Evolutionary conservation across 768 basidiomycete species (phyloP), one percentile per base, ranked within the genome.

Genomic region (Boletellus ananas): DNA sequence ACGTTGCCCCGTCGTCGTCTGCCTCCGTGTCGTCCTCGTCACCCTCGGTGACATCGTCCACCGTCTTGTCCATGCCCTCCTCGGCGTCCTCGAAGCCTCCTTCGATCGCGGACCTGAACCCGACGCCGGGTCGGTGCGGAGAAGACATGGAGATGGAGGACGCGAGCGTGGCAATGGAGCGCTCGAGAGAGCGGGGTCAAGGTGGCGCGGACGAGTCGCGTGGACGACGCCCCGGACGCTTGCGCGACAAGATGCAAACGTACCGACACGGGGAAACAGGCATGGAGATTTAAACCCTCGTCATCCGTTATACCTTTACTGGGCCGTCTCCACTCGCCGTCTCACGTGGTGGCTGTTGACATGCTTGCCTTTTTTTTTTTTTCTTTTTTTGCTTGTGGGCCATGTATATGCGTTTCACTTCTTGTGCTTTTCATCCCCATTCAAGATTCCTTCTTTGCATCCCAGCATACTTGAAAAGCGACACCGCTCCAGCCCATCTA

Each of bases 131-230:
- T 21, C 59, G 17, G 5, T 43, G 44, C n/a, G 29, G 36, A 17
- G 53, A 45, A 3, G 60, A 61, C 33, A 17, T 63, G 27, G 60
- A 63, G 7, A 62, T 62, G 60, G 58, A 58, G 8, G 55, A 54
- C 10, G 38, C 16, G 8, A 43, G 36, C 6, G 31, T 45, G 20
- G 34, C 8, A 6, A 45, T 45, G 17, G 51, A 56, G 8, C 43
- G 37, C 40, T 40, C 38, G 35, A 55, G 43, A 43, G 47, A 47
- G 2, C 13, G 37, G 2, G 5, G 29, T 29, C 23, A 25, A 3
- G 23, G 23, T 6, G 23, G 23, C 23, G 29, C n/a, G 2, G 39
- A 29, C 27, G 58, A 57, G 21, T 16, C 36, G 17, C 58, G 60
- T n/a, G 60, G 62, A 29, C 61, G 60, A 39, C 60, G 31, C 9